These are phyloP conservation scores for Cladobotryum protrusum DNA, from an alignment of 2,329 filamentous ascomycete species.

Conservation along the genomic window DNA sequence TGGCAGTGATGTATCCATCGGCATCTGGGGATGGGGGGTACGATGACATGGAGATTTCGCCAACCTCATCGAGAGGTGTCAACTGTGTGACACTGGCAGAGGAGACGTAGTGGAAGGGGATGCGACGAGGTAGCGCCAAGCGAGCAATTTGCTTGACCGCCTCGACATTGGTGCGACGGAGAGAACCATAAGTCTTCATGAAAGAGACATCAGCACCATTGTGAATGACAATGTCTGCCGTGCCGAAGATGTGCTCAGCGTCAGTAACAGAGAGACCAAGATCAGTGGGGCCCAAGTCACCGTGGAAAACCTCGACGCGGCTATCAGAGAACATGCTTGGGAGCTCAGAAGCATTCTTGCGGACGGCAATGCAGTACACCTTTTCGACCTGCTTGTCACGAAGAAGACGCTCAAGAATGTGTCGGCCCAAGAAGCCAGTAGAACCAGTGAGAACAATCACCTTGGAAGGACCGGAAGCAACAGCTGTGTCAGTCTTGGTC, in stretches of 20 bases:
- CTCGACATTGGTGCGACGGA: constrained; percentile 28
- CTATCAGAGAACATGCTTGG: too few species aligned
- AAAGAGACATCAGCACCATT: constrained; percentile 32
- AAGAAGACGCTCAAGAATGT: neutral
- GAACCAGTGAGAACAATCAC: constrained; percentile 11
- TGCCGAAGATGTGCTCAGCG: constrained; percentile 21
- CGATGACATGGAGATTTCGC: neutral
- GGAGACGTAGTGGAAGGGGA: neutral
- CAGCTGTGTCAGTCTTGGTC: neutral
- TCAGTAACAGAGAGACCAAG: constrained; percentile 33
- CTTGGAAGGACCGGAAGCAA: neutral
- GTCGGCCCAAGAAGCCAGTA: constrained; percentile 3
- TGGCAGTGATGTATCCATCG: constrained; percentile 9
- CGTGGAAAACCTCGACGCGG: too few species aligned
- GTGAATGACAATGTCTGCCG: constrained; percentile 45
- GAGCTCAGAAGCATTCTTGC: neutral
- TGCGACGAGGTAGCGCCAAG: constrained; percentile 4
- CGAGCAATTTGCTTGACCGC: constrained; percentile 23
- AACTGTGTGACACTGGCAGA: neutral
- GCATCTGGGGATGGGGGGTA: neutral
- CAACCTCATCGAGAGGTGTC: too few species aligned
- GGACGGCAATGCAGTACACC: neutral
- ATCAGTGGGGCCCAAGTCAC: neutral
- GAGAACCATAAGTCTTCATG: constrained; percentile 25
- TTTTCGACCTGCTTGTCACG: neutral